phyloP scores from a whole-genome alignment of 257 asterid species.

The Scutellaria galericulata region DNA sequence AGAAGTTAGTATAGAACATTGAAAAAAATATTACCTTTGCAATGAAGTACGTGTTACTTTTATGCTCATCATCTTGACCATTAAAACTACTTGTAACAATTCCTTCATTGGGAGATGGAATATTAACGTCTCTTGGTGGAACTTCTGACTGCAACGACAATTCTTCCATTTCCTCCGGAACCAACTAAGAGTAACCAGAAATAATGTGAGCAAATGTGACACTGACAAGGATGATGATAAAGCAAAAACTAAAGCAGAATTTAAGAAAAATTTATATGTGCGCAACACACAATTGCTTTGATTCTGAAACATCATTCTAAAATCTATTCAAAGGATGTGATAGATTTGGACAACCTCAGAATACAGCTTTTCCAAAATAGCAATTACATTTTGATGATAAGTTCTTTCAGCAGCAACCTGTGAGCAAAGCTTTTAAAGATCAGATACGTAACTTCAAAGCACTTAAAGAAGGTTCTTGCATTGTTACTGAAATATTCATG shows the following conservation, averaged over 20 bases:
- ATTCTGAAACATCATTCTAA: too few relatives aligned
- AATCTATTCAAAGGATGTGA: conserved; percentile 10
- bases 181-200: conserved; percentile 55
- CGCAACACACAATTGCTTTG: not conserved
- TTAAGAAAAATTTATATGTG: not conserved
- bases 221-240: not conserved
- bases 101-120: conserved; percentile 42
- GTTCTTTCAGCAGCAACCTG: conserved; percentile 95
- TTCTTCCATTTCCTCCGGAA: conserved; percentile 60
- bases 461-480: not conserved
- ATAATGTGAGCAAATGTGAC: not conserved
- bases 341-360: conserved; percentile 59
- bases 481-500: not conserved
- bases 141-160: conserved; percentile 48
- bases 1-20: not conserved
- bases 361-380: conserved; percentile 83
- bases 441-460: conserved; percentile 15
- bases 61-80: conserved; percentile 44
- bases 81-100: conserved; percentile 44
- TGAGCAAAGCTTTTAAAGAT: conserved; percentile 39
- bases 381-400: conserved; percentile 74
- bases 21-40: conserved; percentile 58
- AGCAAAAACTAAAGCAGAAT: not conserved
- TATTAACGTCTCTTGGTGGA: conserved; percentile 42
- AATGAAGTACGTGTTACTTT: conserved; percentile 51